Percentiles rank a stretch among this genome's conserved stretches.
These are phyloP conservation scores for Botrytis squamosa DNA, from an alignment of 2,329 filamentous ascomycete genomes.

Conservation along the genomic window DNA sequence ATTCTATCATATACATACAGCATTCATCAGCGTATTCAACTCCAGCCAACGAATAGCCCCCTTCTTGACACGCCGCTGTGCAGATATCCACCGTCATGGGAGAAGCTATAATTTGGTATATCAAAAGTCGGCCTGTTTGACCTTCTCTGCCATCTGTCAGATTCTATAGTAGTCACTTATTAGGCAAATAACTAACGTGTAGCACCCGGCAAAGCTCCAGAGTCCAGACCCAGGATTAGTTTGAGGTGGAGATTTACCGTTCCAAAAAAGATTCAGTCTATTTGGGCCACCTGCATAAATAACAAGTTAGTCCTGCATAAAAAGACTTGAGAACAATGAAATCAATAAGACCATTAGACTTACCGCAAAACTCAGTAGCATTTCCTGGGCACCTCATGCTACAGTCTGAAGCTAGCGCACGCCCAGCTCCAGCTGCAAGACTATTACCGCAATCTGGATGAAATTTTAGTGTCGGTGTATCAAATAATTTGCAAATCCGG, in stretches of 20 bases:
- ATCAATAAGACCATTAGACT: neutral
- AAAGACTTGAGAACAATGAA: neutral
- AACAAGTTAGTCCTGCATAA: neutral
- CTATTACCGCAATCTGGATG: conserved; percentile 30
- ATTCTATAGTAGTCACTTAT: neutral
- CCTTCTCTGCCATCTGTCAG: conserved; percentile 25
- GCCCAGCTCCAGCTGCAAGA: conserved; percentile 24
- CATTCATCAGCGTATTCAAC: conserved; percentile 49
- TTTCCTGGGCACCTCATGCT: conserved; percentile 37
- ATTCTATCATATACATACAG: conserved; percentile 30
- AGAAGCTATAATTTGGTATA: conserved; percentile 18
- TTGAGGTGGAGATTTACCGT: conserved; percentile 29
- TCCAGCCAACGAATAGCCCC: conserved; percentile 43
- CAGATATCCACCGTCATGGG: conserved; percentile 31
- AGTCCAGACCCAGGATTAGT: conserved; percentile 27
- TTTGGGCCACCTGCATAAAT: conserved; percentile 27
- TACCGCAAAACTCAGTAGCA: conserved; percentile 39
- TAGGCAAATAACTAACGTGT: conserved; percentile 27
- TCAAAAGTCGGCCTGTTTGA: conserved; percentile 27
- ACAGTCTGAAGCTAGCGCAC: conserved; percentile 28
- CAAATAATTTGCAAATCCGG: conserved; percentile 10
- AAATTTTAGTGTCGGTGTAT: conserved; percentile 7
- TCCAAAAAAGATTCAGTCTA: conserved; percentile 37
- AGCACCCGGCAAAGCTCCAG: conserved; percentile 31
- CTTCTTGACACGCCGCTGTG: conserved; percentile 29